Base-by-base conservation (phyloP, 1,284 basidiomycete species). In the Sporisorium exsertum region DNA sequence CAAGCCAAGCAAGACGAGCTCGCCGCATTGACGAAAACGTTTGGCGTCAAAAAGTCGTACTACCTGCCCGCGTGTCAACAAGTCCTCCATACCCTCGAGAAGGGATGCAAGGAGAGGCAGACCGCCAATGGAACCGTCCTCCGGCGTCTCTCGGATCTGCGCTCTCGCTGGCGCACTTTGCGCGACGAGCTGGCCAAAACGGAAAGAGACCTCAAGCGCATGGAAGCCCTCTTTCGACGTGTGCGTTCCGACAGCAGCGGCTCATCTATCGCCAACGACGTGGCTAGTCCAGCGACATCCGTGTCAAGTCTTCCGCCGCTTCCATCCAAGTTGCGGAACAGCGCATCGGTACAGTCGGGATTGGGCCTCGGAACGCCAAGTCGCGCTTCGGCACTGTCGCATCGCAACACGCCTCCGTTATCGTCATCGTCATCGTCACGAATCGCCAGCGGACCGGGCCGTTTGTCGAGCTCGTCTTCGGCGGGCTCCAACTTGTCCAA, bases 91-190 rank as follows among this genome's bases (percentile, higher is more conserved):
- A 94, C 95, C 78, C 92, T 97, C 80, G 94, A 94, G 83, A 95
- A 94, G 85, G 94, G 94, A 42, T 92, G 97, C 32, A 90, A 90
- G 67, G 94, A 96, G 74, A 90, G 94, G 55, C 91, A 93, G 1
- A 96, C 94, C 18, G 94, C 93, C 88, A 97, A 98, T 74, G 96
- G 96, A 3, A 94, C 96, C 87, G 93, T 94, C 27, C 86, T 97
- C 60, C 89, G 95, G 64, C 88, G 94, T 71, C 93, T 92, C 81
- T 92, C 92, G 10, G 94, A 95, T 82, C 92, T 92, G 63, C 92
- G 92, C 26, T 90, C 92, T 79, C 89, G 93, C 52, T 95, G 94
- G 94, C 89, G 89, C 72, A 91, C 89, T 73, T 87, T 95, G 45
- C 89, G 89, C 69, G 93, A 94, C 61, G 89, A 91, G 58, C 92